These are phyloP conservation scores for Plasmodium vivax DNA, from an alignment of 169 alveolate genomes.

Conservation along the genomic window DNA sequence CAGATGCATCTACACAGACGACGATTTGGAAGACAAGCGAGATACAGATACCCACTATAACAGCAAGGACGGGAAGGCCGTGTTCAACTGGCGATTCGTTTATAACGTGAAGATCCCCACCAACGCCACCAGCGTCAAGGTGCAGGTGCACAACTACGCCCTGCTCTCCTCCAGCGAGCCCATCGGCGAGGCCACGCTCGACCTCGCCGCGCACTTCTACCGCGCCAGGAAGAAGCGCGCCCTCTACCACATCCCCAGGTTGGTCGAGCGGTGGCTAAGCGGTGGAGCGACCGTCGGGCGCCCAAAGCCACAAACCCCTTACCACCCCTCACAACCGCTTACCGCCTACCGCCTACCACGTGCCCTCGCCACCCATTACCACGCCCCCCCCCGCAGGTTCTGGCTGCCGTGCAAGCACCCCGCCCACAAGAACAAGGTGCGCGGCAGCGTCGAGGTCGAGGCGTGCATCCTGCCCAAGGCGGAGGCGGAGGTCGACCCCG, in stretches of 20 bases:
- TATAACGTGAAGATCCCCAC: slow-evolving; percentile 90
- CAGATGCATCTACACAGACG: slow-evolving; percentile 86
- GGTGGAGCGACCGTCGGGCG: too few relatives aligned
- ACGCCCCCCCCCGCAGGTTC: slow-evolving; percentile 43
- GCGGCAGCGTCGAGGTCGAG: slow-evolving; percentile 91
- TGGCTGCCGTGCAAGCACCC: slow-evolving; percentile 87
- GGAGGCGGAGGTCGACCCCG: slow-evolving; percentile 90
- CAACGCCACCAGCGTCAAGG: slow-evolving; percentile 86
- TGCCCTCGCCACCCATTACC: too few relatives aligned
- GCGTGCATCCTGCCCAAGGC: slow-evolving; percentile 85
- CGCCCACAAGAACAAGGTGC: slow-evolving; percentile 83
- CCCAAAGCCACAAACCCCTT: neutral
- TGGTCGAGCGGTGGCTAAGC: neutral
- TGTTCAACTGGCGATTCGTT: slow-evolving; percentile 92
- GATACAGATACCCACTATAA: slow-evolving; percentile 92
- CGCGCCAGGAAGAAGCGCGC: slow-evolving; percentile 85
- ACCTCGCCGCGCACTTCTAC: slow-evolving; percentile 86
- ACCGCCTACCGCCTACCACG: neutral
- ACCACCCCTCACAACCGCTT: neutral
- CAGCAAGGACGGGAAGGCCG: slow-evolving; percentile 91
- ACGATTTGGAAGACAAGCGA: slow-evolving; percentile 82
- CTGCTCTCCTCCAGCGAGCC: slow-evolving; percentile 85
- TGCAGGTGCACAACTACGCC: slow-evolving; percentile 85
- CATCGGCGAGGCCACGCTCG: slow-evolving; percentile 89
- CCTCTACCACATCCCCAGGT: slow-evolving; percentile 84